Base-by-base conservation (phyloP, 2,329 filamentous ascomycete genomes). In the Epichloe uncinata region DNA sequence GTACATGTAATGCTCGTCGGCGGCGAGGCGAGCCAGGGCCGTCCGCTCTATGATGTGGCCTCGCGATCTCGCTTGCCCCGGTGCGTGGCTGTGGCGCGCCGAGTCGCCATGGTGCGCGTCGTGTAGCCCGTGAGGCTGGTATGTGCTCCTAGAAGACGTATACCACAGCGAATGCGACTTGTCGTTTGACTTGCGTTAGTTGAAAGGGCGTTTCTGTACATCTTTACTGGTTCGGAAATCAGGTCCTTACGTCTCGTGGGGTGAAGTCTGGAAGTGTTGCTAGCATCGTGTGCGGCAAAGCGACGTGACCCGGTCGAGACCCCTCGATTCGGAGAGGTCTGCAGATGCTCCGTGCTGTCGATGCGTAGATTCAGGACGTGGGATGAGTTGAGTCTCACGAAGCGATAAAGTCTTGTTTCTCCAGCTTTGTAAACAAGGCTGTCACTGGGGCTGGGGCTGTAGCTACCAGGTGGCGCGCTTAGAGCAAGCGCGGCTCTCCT, bases 151-250 rank as follows among this genome's bases (percentile, higher is more conserved):
- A 5, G 81, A 75, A 12, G 82, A 81, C 35, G 77, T 78, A 64
- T 87, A 87, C 84, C 84, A 88, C 52, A 87, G 74, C 48, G 79
- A 77, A 64, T 87, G 81, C 36, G 82, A 82, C 84, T 87, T 87
- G 16, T 48, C 30, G 37, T 18, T 46, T 46, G 18, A 16, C 5
- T 4, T 13, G 16, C 37, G 36, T 38, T 9, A 22, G 36, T 35
- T 38, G 30, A 11, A 12, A 4, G 42, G 42, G 16, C 20, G 34
- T 38, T 15, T 26, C 6, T 7, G 9, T 8, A 11, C 26, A 30
- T 35, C 1, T 36, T 12, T 22, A 6, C 20, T 26, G 18, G 33
- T 11, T 15, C 18, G 43, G 18, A 3, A 34, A 18, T 5, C 33
- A 4, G 37, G 15, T 6, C 6, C 76, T 63, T 73, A 87, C 84